These are phyloP conservation scores for Xylaria sp. DNA, from an alignment of 2,329 filamentous ascomycete genomes.

Conservation along the genomic window DNA sequence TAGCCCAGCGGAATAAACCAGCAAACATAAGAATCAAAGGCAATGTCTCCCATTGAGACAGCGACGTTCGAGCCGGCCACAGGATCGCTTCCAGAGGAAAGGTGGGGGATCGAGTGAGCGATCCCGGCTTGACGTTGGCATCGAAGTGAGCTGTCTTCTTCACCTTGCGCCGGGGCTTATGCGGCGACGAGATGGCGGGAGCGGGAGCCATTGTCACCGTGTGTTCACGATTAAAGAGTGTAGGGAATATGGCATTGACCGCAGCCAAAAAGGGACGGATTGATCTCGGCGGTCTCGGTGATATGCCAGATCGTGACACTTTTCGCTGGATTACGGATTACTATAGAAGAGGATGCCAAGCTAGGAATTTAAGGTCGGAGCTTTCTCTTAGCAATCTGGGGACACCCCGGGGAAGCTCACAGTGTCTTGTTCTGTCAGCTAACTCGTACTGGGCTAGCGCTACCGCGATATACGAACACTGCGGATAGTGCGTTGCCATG, in stretches of 20 bases:
- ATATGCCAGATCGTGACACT: neutral
- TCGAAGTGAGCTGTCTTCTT: slow-evolving; percentile 46
- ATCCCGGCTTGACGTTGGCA: slow-evolving; percentile 36
- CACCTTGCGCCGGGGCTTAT: slow-evolving; percentile 54
- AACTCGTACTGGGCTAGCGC: neutral
- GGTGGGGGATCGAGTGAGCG: slow-evolving; percentile 56
- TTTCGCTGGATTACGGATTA: neutral
- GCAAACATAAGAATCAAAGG: slow-evolving; percentile 82
- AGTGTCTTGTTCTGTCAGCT: neutral
- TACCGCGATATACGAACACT: neutral
- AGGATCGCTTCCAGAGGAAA: slow-evolving; percentile 93
- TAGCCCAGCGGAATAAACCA: slow-evolving; percentile 90
- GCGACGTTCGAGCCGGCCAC: slow-evolving; percentile 78
- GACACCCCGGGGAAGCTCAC: neutral
- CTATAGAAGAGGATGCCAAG: neutral
- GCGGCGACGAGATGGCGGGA: slow-evolving; percentile 45
- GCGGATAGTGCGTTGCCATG: neutral
- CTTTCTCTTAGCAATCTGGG: no score
- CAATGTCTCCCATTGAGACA: slow-evolving; percentile 87
- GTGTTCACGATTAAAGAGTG: neutral
- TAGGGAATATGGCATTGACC: slow-evolving; percentile 19
- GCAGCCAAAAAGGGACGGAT: neutral
- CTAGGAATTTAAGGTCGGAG: no score
- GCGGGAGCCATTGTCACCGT: slow-evolving; percentile 44
- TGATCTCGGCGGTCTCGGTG: neutral